phyloP scores from a whole-genome alignment of 73 alveolate species.

The Symbiodinium natans region DNA sequence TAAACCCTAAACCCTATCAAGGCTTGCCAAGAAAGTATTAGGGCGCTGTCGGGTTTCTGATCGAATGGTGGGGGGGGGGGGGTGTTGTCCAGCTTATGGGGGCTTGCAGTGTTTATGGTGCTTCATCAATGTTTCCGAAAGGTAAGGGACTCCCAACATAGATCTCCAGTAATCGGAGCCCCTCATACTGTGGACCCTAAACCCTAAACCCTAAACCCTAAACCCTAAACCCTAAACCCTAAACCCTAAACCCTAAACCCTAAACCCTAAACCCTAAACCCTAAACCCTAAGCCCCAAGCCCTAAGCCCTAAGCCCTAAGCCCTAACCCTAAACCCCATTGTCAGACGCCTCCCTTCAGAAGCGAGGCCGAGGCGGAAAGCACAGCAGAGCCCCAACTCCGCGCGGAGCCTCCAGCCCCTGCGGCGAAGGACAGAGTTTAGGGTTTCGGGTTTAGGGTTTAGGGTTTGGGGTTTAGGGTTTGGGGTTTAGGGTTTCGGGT shows the following conservation, averaged over 20 bases:
- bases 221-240: too few species aligned
- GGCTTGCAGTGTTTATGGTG: too few species aligned
- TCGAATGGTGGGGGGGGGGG: too few species aligned
- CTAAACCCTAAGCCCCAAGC: not conserved
- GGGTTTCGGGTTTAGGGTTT: not conserved
- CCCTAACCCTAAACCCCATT: not conserved
- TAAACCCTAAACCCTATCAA: too few species aligned
- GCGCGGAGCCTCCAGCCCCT: not conserved
- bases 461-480: not conserved
- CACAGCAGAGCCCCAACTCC: not conserved
- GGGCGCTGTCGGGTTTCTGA: too few species aligned
- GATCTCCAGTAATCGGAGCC: too few species aligned
- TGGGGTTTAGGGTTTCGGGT: too few species aligned
- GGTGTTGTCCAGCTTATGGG: too few species aligned
- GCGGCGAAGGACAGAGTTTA: not conserved
- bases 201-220: constrained; percentile 8
- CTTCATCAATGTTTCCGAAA: too few species aligned
- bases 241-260: not conserved
- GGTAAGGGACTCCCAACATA: too few species aligned
- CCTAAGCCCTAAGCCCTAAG: not conserved
- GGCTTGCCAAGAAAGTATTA: too few species aligned
- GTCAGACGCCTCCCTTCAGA: not conserved
- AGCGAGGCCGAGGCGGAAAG: not conserved
- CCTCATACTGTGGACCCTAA: too few species aligned
- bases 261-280: not conserved